Evolutionary conservation across 2,329 filamentous ascomycete genomes (phyloP).

Genomic region (Monosporascus sp.): DNA sequence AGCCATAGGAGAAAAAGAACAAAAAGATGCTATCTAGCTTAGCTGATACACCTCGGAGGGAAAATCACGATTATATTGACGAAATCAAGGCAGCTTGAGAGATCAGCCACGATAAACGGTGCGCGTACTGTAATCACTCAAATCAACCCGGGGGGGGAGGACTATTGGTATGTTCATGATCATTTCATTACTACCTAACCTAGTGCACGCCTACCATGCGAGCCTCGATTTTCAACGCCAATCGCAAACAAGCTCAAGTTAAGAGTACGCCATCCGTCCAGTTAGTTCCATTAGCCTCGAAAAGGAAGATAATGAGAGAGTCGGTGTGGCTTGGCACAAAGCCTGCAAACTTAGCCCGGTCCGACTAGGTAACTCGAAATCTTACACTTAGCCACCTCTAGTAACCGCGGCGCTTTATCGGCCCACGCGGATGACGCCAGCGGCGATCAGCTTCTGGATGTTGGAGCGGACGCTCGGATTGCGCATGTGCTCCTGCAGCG

Average conservation of each 20-base stretch:
- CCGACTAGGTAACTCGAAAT: too few relatives aligned
- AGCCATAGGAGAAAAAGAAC: too few relatives aligned
- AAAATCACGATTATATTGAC: too few relatives aligned
- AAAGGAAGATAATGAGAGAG: neutral
- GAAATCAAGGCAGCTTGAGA: too few relatives aligned
- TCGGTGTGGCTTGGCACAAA: too few relatives aligned
- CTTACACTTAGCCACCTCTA: neutral
- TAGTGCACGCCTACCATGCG: neutral
- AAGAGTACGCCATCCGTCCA: neutral
- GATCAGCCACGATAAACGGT: too few relatives aligned
- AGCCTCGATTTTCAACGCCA: neutral
- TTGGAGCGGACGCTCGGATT: constrained; percentile 81
- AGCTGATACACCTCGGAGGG: too few relatives aligned
- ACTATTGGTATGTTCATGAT: neutral
- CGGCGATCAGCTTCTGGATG: constrained; percentile 91
- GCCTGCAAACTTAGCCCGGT: too few relatives aligned
- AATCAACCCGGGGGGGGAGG: neutral
- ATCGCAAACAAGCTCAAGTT: neutral
- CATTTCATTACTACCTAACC: neutral
- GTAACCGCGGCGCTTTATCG: constrained; percentile 18
- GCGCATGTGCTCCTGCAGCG: constrained; percentile 94
- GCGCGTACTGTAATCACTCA: neutral
- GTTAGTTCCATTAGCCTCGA: neutral
- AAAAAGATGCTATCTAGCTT: too few relatives aligned
- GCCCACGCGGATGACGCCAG: constrained; percentile 82